Percentiles rank a stretch among this genome's conserved stretches.
Evolutionary conservation across 768 basidiomycete species (phyloP).

Genomic region (Naganishia antarctica): DNA sequence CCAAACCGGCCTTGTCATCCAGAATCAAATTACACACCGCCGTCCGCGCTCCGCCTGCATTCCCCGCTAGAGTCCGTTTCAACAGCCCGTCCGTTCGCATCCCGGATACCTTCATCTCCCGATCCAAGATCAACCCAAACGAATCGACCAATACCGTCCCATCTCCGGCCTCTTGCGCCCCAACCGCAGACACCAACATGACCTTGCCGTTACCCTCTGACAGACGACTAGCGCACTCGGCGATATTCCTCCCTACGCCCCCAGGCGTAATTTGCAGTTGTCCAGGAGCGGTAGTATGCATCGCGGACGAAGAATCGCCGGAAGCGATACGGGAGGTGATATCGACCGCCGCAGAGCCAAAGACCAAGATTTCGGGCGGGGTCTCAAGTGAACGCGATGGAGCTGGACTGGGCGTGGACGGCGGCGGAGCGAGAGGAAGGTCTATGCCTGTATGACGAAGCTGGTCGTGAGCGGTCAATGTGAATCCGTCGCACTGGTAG

Average conservation of each 20-base stretch:
- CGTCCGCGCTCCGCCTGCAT: conserved; percentile 52
- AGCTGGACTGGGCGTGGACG: background rate
- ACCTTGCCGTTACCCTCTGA: conserved; percentile 30
- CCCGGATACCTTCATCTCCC: conserved; percentile 60
- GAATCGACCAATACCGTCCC: conserved; percentile 53
- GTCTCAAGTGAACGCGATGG: background rate
- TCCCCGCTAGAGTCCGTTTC: conserved; percentile 30
- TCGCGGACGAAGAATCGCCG: conserved; percentile 36
- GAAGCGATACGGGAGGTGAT: conserved; percentile 59
- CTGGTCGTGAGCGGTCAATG: conserved; percentile 13
- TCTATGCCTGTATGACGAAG: background rate
- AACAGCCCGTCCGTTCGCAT: conserved; percentile 78
- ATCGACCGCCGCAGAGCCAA: conserved; percentile 86
- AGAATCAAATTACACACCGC: conserved; percentile 85
- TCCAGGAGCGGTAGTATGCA: conserved; percentile 78
- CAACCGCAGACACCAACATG: conserved; percentile 70
- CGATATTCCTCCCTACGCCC: conserved; percentile 91
- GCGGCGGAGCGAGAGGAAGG: conserved; percentile 14
- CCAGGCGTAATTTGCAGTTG: conserved; percentile 67
- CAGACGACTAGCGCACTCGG: conserved; percentile 68
- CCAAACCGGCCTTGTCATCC: conserved; percentile 64
- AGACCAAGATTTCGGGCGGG: conserved; percentile 56
- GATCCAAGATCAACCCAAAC: conserved; percentile 64
- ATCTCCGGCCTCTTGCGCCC: conserved; percentile 38
- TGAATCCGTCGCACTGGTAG: background rate